phyloP scores from a whole-genome alignment of 768 basidiomycete species.

The Paxillus rubicundulus region DNA sequence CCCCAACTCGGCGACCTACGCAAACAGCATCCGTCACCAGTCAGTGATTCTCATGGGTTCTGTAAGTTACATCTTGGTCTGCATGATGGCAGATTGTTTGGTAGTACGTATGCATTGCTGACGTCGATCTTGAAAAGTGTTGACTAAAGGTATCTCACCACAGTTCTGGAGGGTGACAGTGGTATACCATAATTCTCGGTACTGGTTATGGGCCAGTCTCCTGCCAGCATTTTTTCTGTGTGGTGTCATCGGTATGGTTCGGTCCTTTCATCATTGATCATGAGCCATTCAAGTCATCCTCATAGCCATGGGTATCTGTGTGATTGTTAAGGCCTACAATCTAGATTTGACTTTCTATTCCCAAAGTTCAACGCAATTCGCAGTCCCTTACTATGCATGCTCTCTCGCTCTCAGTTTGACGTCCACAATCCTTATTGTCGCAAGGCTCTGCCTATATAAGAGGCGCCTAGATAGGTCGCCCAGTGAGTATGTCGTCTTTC shows the following conservation, averaged over 20 bases:
- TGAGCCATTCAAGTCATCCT: too few relatives aligned
- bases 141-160: not conserved
- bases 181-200: not conserved
- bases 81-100: not conserved
- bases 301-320: not conserved
- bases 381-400: not conserved
- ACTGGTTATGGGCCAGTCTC: not conserved
- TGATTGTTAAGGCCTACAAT: not conserved
- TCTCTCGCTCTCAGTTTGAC: not conserved
- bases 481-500: not conserved
- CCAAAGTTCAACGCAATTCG: not conserved
- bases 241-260: not conserved
- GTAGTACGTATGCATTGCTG: not conserved
- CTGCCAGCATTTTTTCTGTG: not conserved
- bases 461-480: not conserved
- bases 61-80: not conserved
- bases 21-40: not conserved
- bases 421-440: not conserved
- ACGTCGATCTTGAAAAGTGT: not conserved
- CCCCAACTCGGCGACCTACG: not conserved
- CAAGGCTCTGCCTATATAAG: not conserved
- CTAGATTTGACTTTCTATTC: not conserved
- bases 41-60: not conserved
- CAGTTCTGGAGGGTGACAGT: not conserved
- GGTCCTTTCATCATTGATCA: too few relatives aligned